phyloP scores from a whole-genome alignment of 441 rosid genomes.

The Sinapis alba region DNA sequence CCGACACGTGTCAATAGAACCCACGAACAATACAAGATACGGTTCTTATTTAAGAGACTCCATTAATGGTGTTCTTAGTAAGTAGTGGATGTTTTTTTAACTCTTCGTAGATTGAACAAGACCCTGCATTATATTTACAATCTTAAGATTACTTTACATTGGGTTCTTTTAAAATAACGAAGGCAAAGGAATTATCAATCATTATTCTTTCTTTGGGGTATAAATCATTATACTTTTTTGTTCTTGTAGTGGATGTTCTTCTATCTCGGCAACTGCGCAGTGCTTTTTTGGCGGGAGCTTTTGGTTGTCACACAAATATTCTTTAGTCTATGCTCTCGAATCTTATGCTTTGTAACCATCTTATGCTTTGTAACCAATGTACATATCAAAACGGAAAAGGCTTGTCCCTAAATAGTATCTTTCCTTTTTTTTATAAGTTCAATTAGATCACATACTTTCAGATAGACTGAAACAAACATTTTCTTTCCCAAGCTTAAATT shows the following conservation, averaged over 20 bases:
- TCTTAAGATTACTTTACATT: neutral
- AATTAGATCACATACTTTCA: neutral
- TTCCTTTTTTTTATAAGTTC: neutral
- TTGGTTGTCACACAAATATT: constrained; percentile 6
- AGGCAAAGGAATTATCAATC: neutral
- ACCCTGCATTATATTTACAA: too few species aligned
- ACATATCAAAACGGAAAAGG: neutral
- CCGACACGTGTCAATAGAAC: too few species aligned
- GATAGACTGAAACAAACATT: neutral
- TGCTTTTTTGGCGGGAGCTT: constrained; percentile 21
- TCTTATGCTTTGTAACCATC: neutral
- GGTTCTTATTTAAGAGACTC: too few species aligned
- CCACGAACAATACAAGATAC: too few species aligned
- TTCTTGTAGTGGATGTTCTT: constrained; percentile 8
- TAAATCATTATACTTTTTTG: neutral
- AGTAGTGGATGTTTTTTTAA: too few species aligned
- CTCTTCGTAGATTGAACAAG: too few species aligned
- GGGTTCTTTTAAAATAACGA: neutral
- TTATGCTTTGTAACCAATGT: constrained; percentile 6
- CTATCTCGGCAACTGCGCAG: constrained; percentile 7
- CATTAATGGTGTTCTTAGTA: too few species aligned
- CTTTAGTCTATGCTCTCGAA: constrained; percentile 17
- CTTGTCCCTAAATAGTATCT: constrained; percentile 1
- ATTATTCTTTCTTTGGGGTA: neutral
- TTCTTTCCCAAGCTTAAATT: neutral